Evolutionary conservation across 2,329 filamentous ascomycete species (phyloP), one percentile per base, ranked within the genome.

Genomic region (Diplodia seriata): DNA sequence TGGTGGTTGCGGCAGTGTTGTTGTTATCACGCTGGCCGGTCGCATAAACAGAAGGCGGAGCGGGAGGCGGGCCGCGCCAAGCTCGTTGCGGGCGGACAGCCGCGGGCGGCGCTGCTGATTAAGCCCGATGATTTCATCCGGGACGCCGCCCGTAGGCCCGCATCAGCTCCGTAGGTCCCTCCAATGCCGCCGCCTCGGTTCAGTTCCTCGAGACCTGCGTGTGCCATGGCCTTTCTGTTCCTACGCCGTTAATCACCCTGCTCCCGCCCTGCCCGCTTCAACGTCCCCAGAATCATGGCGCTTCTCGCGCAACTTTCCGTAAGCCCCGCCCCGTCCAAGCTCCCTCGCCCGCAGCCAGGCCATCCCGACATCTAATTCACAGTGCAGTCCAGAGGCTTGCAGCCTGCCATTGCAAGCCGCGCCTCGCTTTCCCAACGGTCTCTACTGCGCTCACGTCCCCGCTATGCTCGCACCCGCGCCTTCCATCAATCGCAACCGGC

Each of bases 391-490:
- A 70, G 64, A 71, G 55, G 71, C 74, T 76, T 73, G 73, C 74
- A 69, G 33, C 74, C 76, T 61, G 70, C 78, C 56, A 70, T 78
- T 64, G 73, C 73, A 69, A 76, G 74, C 53, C 53, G 64, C 23
- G 47, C 31, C 18, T 12, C 18, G 12, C 64, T 31, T 2, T 29
- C 23, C 29, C 64, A 49, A 23, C 64, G 64, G 36, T 66, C 64
- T 12, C 11, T 50, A 31, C 40, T 50, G n/a, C 53, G 31, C 15
- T 15, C 31, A 4, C 64, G 53, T 11, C 40, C 29, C 4, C 40
- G 14, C 20, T 38, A 14, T 20, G 38, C 63, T 23, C 50, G 50
- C 43, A 49, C 51, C 23, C 64, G 64, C 38, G 40, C 64, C 29
- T 57, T 66, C 26, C 54, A 56, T 43, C n/a, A 53, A 29, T 66